Base-by-base conservation (phyloP, 257 asterid genomes). In the Solanum tarapatanum region DNA sequence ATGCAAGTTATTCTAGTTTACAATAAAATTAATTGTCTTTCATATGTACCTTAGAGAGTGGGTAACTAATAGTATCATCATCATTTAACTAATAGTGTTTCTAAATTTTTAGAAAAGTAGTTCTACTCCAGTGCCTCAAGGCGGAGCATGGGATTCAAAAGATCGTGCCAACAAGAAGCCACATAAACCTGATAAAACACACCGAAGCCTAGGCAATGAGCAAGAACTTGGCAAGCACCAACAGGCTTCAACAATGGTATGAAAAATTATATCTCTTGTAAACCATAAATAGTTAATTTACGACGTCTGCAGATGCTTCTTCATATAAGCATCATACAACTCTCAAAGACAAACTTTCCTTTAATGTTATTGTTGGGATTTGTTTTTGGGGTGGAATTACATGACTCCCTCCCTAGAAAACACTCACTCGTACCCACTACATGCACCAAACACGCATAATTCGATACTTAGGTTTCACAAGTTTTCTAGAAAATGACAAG, bases 71-170 rank as follows among this genome's bases (percentile, higher is more conserved):
- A 16, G 51, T 79, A 35, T 79, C 39, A 43, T 43, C 37, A 19
- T 43, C 37, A 19, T 43, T 17, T 43, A 43, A 79, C 39, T 41
- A 79, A n/a, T 14, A 8, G 26, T 43, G 51, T 26, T 28, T 82
- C 85, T 48, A 51, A 30, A 48, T 82, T 51, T 86, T 83, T 73
- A 91, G 90, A 87, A 70, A 85, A 87, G 30, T 17, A n/a, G 32
- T 19, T 73, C 88, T 80, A 90, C 17, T 91, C 28, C 89, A 1
- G 96, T 90, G 87, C 96, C 96, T 58, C 91, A 91, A 79, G 92
- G 89, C 26, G 93, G 93, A 87, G 91, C 39, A 11, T 86, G 93
- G 95, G 94, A 93, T 80, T 88, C 90, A 9, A 87, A 89, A 88
- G 94, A 91, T 30, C 91, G 92, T 4, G 92, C 91, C 16, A 87